These are phyloP conservation scores for Mycosarcoma maydis DNA, from an alignment of 1,284 basidiomycete species.

Conservation along the genomic window DNA sequence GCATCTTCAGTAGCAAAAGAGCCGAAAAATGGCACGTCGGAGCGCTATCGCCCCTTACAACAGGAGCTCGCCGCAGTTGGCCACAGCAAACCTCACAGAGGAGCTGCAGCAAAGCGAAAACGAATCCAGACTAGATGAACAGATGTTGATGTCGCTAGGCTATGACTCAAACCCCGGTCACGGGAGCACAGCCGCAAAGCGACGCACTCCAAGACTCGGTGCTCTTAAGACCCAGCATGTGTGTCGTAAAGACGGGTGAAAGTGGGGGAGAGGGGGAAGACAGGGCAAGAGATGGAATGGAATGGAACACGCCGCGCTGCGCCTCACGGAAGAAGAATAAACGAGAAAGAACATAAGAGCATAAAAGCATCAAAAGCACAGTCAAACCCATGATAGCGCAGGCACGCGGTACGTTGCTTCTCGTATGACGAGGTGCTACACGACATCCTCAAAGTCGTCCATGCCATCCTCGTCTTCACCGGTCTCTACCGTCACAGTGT, in stretches of 20 bases:
- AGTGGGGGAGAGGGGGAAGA: neutral
- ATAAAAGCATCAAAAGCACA: constrained; percentile 2
- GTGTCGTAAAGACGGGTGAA: constrained; percentile 1
- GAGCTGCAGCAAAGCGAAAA: constrained; percentile 5
- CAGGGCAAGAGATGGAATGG: too few species aligned
- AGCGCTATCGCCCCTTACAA: constrained; percentile 19
- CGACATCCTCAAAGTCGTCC: constrained; percentile 62
- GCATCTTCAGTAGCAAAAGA: constrained; percentile 36
- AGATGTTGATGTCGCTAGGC: constrained; percentile 47
- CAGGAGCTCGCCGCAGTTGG: constrained; percentile 21
- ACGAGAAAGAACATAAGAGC: too few species aligned
- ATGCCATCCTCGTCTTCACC: constrained; percentile 52
- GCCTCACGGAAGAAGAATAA: too few species aligned
- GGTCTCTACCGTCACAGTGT: neutral
- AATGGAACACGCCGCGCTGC: too few species aligned
- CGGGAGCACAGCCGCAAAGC: constrained; percentile 18
- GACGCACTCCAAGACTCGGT: constrained; percentile 47
- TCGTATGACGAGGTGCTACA: constrained; percentile 28
- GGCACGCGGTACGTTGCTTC: constrained; percentile 5
- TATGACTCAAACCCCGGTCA: constrained; percentile 59
- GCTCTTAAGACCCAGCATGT: constrained; percentile 55
- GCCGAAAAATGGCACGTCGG: constrained; percentile 14
- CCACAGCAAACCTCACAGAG: constrained; percentile 9
- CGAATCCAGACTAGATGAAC: constrained; percentile 43
- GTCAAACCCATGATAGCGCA: neutral